phyloP scores from a whole-genome alignment of 345 rosid genomes.

The Mercurialis annua region DNA sequence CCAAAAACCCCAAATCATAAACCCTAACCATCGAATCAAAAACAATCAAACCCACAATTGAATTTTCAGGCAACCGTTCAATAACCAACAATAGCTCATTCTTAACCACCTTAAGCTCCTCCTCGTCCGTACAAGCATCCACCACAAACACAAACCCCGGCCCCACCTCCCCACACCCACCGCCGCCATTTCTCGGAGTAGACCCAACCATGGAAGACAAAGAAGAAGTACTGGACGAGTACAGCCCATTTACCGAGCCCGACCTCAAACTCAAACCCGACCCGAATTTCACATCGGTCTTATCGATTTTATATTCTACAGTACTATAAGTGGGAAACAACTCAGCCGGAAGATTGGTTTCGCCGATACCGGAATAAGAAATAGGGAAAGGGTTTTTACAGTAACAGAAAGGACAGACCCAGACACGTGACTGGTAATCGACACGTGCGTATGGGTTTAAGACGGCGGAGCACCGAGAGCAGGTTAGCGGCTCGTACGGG shows the following conservation, averaged over 20 bases:
- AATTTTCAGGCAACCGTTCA: conserved; percentile 78
- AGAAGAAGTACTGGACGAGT: conserved; percentile 48
- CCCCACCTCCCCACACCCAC: conserved; percentile 30
- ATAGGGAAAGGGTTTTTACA: conserved; percentile 63
- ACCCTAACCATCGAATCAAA: conserved; percentile 88
- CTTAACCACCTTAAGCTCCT: conserved; percentile 67
- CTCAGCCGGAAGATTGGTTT: conserved; percentile 90
- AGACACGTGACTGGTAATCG: conserved; percentile 79
- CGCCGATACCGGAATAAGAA: conserved; percentile 70
- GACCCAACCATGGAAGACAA: conserved; percentile 42
- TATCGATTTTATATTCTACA: conserved; percentile 52
- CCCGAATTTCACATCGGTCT: conserved; percentile 11
- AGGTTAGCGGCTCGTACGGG: conserved; percentile 74
- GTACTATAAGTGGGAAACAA: conserved; percentile 91
- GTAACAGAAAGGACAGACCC: conserved; percentile 84
- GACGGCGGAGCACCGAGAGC: conserved; percentile 64
- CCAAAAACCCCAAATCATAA: conserved; percentile 71
- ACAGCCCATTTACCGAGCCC: conserved; percentile 23
- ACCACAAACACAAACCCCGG: conserved; percentile 90
- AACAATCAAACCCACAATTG: conserved; percentile 62
- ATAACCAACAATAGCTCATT: conserved; percentile 66
- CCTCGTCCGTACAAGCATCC: conserved; percentile 65
- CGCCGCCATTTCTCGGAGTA: conserved; percentile 29
- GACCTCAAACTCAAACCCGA: conserved; percentile 18
- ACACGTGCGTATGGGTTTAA: conserved; percentile 91